phyloP scores from a whole-genome alignment of 805 yeast species.

The Ogataea nakhonphanomensis region DNA sequence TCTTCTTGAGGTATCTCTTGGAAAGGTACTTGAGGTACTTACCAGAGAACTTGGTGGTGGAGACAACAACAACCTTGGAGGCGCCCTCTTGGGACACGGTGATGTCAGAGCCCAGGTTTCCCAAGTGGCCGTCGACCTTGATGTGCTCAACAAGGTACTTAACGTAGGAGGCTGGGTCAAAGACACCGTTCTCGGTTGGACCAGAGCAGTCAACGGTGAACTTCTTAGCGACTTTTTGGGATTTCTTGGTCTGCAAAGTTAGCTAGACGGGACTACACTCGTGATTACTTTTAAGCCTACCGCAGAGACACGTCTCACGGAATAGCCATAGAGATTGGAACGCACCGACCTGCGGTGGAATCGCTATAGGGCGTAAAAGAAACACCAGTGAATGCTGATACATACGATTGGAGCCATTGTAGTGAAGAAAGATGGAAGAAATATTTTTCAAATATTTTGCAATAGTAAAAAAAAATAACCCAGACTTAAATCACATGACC shows the following conservation, averaged over 20 bases:
- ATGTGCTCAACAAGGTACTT: conserved; percentile 98
- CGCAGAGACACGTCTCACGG: conserved; percentile 16
- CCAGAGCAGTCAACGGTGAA: conserved; percentile 95
- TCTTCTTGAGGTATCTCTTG: conserved; percentile 99
- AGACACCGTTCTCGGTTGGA: conserved; percentile 96
- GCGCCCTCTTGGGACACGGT: conserved; percentile 82
- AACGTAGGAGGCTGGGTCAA: conserved; percentile 96
- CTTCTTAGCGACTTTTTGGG: conserved; percentile 73
- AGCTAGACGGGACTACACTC: conserved; percentile 7
- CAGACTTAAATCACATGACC: conserved; percentile 10
- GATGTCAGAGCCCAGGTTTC: conserved; percentile 96
- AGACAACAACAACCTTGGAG: conserved; percentile 82
- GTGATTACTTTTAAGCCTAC: conserved; percentile 20
- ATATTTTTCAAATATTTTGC: conserved; percentile 1
- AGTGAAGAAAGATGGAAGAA: conserved; percentile 3
- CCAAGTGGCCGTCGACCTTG: conserved; percentile 95
- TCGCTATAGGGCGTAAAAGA: conserved; percentile 30
- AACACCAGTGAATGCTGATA: conserved; percentile 14
- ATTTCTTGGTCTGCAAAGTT: conserved; percentile 64
- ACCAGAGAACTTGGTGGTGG: conserved; percentile 97
- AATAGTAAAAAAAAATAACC: conserved; percentile 3
- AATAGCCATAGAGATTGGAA: conserved; percentile 14
- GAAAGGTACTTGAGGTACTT: conserved; percentile 99
- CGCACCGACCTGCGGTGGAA: conserved; percentile 20
- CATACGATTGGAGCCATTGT: conserved; percentile 39